Evolutionary conservation across 148 eudicot genomes (phyloP), one percentile per base, ranked within the genome.

Genomic region (Arbutus unedo): DNA sequence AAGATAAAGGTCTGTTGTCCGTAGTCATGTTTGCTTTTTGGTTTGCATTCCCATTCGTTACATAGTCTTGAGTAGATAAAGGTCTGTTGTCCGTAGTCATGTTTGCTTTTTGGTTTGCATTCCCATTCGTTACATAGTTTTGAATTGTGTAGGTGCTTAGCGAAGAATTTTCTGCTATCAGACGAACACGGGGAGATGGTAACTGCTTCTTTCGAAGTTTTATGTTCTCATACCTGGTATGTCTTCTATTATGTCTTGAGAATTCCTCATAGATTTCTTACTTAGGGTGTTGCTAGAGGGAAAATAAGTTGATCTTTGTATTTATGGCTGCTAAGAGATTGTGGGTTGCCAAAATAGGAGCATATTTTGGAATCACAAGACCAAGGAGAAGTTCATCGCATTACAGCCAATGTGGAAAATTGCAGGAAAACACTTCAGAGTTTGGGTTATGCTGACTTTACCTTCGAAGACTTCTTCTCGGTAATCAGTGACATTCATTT

Each of bases 161-260:
- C 14, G 89, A 91, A 80, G 87, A 92, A 76, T 96, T 90, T 88
- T 86, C 91, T 81, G 93, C 91, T 55, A 92, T 96, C 64, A 89
- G 99, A 85, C 92, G 99, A 78, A 90, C 97, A 8, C 85, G 94
- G n/a, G 98, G 99, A 76, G 99, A 96, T 89, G 99, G 99, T 68
- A 96, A 96, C 77, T 96, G 98, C 87, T 96, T 96, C 85, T 96
- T 96, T 70, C 93, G 99, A 81, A 88, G 97, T 84, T 96, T 96
- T 87, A 96, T 96, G 99, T 90, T 96, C 86, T 92, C 98, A 19
- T 96, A 92, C 88, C 89, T 96, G 88, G 99, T 96, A 87, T 74
- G 89, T 81, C 50, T 53, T 76, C 78, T 71, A 47, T 44, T 67
- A 49, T 55, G 11, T 76, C 47, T 73, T 72, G 13, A 16, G n/a